Evolutionary conservation across 768 basidiomycete genomes (phyloP), one percentile per base, ranked within the genome.

Genomic region (Brasilioporus rufonigricans): DNA sequence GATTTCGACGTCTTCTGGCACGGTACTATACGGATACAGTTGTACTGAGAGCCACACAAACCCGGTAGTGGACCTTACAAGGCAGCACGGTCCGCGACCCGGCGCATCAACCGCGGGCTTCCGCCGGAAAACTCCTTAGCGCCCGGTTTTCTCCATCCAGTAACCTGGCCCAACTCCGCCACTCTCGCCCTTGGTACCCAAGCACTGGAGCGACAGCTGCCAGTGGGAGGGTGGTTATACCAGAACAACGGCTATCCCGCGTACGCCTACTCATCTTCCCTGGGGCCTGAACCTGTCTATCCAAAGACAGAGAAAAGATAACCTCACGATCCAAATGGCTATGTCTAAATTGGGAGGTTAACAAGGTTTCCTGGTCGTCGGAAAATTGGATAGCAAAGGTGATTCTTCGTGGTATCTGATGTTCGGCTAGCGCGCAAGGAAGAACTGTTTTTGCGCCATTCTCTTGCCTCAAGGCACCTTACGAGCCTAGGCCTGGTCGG

Each of bases 261-360:
- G 27, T 19, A 7, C 27, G n/a, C 7, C n/a, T 18, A 18, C n/a
- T 7, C 19, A 18, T 16, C 39, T 9, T 19, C 18, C n/a, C n/a
- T n/a, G n/a, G n/a, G n/a, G n/a, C n/a, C 32, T 4, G 21, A 13
- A 16, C 26, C 41, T 14, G 21, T 14, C 16, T n/a, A 19, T 29
- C 27, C 33, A 13, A 33, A 6, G 33, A 11, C 38, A 36, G 43
- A 4, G 41, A 14, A n/a, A 5, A 13, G 6, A 40, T 19, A 21
- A 9, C 36, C 33, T 58, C 18, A 11, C 18, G 35, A 36, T 36
- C 55, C 32, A 11, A 27, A 11, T 14, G 16, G 39, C 32, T 36
- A 47, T 56, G 52, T 60, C 58, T 21, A 61, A 55, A 41, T 60
- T 16, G 19, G 27, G 58, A n/a, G 32, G 46, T 55, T 59, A 60